Evolutionary conservation across 257 asterid species (phyloP).

Genomic region (Rauvolfia tetraphylla): DNA sequence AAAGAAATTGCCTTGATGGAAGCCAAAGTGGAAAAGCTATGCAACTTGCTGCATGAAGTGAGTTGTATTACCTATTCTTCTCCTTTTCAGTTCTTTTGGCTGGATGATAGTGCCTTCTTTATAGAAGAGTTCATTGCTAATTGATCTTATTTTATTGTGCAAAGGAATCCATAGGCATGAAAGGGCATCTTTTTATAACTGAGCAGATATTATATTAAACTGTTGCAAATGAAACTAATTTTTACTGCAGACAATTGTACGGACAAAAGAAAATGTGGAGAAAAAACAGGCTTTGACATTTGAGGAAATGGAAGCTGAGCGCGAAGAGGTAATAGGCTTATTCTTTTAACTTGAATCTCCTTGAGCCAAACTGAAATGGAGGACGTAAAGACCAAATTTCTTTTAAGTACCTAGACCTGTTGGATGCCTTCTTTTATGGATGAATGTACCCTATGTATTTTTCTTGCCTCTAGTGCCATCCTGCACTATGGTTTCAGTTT

Average conservation of each 20-base stretch:
- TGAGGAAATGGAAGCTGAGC: slow-evolving; percentile 96
- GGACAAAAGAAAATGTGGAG: slow-evolving; percentile 89
- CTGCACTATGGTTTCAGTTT: background rate
- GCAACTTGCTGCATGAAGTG: slow-evolving; percentile 84
- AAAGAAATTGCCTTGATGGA: slow-evolving; percentile 86
- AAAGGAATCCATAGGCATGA: background rate
- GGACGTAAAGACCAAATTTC: background rate
- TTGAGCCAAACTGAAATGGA: background rate
- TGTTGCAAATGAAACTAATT: background rate
- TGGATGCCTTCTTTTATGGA: background rate
- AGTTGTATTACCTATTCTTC: slow-evolving; percentile 9
- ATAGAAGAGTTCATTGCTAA: background rate
- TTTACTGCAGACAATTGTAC: slow-evolving; percentile 60
- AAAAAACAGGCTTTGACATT: slow-evolving; percentile 96
- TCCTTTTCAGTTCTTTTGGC: background rate
- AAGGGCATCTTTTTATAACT: background rate
- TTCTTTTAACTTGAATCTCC: background rate
- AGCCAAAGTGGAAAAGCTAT: slow-evolving; percentile 69
- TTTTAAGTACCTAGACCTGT: background rate
- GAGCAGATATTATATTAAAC: background rate
- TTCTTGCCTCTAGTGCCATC: background rate
- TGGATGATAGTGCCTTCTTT: background rate
- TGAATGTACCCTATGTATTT: background rate
- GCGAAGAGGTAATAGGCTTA: slow-evolving; percentile 68
- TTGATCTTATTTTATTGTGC: background rate